A percentile compares a stretch with the other conserved stretches of the same genome.
Conservation (phyloP, 352 stramenopile genomes). For the Globisporangium megalacanthum region DNA sequence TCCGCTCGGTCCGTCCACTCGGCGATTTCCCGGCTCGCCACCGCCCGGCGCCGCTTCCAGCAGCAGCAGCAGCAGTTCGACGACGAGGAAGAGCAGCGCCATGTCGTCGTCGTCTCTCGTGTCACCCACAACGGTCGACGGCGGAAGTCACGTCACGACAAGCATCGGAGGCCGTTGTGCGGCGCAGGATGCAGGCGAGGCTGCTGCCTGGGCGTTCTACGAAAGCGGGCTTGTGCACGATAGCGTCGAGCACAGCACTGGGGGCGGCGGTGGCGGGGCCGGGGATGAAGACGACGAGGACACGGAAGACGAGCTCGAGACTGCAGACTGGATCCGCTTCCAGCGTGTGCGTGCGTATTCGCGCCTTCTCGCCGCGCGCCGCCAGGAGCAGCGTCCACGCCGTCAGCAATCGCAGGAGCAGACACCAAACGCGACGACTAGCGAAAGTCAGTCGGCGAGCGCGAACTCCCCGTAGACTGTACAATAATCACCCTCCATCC, state of each 20-base stretch:
- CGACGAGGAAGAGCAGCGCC: not conserved
- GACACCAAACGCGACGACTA: not conserved
- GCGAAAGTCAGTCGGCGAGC: not conserved
- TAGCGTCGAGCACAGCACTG: conserved; percentile 28
- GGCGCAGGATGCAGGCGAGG: not conserved
- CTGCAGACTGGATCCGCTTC: conserved; percentile 48
- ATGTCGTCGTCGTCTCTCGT: conserved; percentile 10
- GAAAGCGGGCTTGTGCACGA: conserved; percentile 47
- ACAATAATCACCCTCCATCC: not conserved
- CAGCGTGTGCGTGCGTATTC: conserved; percentile 45
- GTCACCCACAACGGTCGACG: not conserved
- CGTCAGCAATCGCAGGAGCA: not conserved
- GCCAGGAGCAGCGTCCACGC: conserved; percentile 16
- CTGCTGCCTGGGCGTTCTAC: conserved; percentile 48
- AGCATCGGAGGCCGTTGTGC: no score
- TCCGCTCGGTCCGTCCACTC: no score
- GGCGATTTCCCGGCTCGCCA: no score
- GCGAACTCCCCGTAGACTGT: conserved; percentile 1
- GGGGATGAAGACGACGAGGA: conserved; percentile 35
- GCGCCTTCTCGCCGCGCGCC: conserved; percentile 37
- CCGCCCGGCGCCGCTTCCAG: no score
- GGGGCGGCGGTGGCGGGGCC: conserved; percentile 9
- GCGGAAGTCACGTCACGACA: no score
- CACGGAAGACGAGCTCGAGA: conserved; percentile 54
- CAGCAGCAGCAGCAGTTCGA: no score